Evolutionary conservation across 352 stramenopile species (phyloP).

Genomic region (Phytophthora meadii): DNA sequence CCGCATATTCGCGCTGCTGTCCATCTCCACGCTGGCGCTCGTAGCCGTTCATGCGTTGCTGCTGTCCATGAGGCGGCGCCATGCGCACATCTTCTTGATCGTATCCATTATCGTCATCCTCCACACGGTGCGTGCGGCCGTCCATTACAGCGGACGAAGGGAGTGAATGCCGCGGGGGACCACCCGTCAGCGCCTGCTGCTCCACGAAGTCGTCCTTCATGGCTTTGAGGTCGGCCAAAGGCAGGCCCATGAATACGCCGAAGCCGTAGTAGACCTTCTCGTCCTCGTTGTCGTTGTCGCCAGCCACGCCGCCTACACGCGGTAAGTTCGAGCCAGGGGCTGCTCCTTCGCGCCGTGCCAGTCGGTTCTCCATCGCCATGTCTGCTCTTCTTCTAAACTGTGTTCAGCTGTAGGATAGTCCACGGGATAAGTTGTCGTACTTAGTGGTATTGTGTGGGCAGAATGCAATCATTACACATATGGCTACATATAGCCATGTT

Average conservation of each 20-base stretch:
- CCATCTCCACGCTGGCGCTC: conserved; percentile 18
- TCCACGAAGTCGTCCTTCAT: conserved; percentile 86
- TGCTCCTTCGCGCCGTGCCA: conserved; percentile 37
- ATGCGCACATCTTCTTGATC: conserved; percentile 34
- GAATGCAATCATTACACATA: conserved; percentile 8
- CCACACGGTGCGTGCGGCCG: conserved; percentile 21
- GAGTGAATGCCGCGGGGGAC: conserved; percentile 14
- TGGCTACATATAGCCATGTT: conserved; percentile 15
- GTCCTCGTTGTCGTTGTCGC: conserved; percentile 77
- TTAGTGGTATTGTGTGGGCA: conserved; percentile 5
- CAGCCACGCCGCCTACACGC: conserved; percentile 34
- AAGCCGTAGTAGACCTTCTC: conserved; percentile 92
- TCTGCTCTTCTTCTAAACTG: conserved; percentile 6
- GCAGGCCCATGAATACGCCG: conserved; percentile 88
- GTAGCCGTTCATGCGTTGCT: conserved; percentile 25
- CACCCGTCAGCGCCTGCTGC: conserved; percentile 51
- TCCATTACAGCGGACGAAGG: conserved; percentile 19
- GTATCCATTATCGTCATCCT: conserved; percentile 31
- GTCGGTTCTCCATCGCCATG: conserved; percentile 50
- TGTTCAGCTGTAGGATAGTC: no score
- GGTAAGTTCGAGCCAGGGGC: conserved; percentile 25
- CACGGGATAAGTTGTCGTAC: conserved; percentile 11
- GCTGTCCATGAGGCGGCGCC: conserved; percentile 14
- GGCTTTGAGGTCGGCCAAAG: conserved; percentile 81
- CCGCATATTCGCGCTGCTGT: conserved; percentile 25